Conservation (phyloP, 225 moss, liverwort and hornwort species). For the Anthoceros angustus region DNA sequence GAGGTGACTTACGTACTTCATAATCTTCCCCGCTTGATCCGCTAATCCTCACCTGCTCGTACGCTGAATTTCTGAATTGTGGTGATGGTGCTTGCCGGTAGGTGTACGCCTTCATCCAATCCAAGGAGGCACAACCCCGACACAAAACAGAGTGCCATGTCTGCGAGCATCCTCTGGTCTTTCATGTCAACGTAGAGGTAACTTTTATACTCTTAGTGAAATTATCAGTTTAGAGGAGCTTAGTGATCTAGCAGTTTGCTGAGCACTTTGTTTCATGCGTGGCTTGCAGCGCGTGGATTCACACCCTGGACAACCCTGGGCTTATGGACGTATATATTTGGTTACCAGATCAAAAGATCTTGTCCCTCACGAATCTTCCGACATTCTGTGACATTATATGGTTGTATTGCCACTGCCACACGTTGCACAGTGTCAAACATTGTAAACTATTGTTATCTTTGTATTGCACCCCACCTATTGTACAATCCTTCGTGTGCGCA, state of each 20-base stretch:
- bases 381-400: not conserved
- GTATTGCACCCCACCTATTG: no score
- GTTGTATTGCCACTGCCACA: not conserved
- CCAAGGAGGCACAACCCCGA: constrained; percentile 42
- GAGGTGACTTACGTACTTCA: constrained; percentile 26
- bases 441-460: no score
- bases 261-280: not conserved
- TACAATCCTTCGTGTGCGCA: no score
- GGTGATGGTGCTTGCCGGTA: constrained; percentile 2
- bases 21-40: not conserved
- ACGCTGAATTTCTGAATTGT: not conserved
- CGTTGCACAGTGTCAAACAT: not conserved
- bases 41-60: not conserved
- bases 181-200: constrained; percentile 63
- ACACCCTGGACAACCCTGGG: constrained; percentile 50
- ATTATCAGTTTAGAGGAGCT: not conserved
- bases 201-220: not conserved
- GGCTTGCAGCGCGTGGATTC: constrained; percentile 35
- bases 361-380: constrained; percentile 15
- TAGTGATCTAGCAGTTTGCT: not conserved
- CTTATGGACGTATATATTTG: constrained; percentile 85
- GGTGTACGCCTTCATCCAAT: constrained; percentile 73
- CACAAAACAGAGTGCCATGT: constrained; percentile 82
- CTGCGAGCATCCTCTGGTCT: constrained; percentile 56
- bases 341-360: constrained; percentile 43